Percentiles rank a stretch among this genome's conserved stretches.
phyloP scores from a whole-genome alignment of 2,329 filamentous ascomycete genomes.

The Ascochyta fabae region DNA sequence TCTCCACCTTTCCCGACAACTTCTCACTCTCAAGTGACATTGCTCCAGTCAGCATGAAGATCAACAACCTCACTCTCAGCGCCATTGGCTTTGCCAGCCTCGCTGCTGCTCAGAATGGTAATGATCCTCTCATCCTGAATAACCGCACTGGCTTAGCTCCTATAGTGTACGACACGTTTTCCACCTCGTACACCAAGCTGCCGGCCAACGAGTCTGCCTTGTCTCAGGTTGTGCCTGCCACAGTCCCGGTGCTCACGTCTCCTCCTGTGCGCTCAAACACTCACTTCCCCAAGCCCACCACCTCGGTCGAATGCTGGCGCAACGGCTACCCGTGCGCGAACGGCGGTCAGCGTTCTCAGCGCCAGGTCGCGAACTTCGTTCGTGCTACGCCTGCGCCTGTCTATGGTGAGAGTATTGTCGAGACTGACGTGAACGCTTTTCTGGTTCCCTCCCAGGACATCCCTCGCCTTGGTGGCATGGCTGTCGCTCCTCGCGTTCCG shows the following conservation, averaged over 20 bases:
- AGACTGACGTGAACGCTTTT: background rate
- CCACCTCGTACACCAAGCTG: background rate
- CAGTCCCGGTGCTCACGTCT: background rate
- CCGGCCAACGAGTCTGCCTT: background rate
- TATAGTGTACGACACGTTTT: background rate
- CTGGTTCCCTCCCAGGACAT: too few relatives aligned
- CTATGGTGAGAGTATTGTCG: background rate
- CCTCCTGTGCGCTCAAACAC: background rate
- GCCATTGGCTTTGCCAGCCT: background rate
- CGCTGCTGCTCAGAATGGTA: constrained; percentile 3
- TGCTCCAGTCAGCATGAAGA: constrained; percentile 7
- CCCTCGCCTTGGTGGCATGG: background rate
- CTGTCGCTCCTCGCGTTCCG: background rate
- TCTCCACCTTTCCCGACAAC: background rate
- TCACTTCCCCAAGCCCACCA: background rate
- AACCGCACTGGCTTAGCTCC: constrained; percentile 5
- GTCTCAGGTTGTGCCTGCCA: too few relatives aligned
- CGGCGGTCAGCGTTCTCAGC: constrained; percentile 1
- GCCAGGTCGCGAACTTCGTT: background rate
- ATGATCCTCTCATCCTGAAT: constrained; percentile 4
- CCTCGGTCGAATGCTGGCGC: constrained; percentile 4
- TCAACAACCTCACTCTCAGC: background rate
- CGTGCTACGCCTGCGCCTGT: background rate
- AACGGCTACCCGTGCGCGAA: constrained; percentile 7
- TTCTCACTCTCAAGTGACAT: background rate